Conservation (phyloP, 2,329 filamentous ascomycete species). For the Dichotomopilus funicola region DNA sequence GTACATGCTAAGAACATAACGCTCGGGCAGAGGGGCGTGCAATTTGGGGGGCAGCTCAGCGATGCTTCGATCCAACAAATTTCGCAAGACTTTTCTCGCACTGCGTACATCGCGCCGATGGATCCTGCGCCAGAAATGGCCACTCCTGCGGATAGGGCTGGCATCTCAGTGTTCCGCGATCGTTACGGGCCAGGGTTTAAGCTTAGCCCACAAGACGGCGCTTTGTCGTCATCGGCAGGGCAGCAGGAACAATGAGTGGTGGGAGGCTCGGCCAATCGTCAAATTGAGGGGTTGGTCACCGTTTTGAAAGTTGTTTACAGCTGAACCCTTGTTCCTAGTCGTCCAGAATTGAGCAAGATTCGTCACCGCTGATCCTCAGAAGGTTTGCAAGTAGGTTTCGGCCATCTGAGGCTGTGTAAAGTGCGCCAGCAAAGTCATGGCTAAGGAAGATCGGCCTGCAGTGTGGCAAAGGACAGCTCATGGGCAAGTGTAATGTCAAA, state of each 20-base stretch:
- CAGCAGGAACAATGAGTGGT: conserved; percentile 1
- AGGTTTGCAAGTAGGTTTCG: background rate
- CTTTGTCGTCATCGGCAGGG: background rate
- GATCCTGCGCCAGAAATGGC: conserved; percentile 1
- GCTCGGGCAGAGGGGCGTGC: conserved; percentile 2
- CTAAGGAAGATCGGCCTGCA: background rate
- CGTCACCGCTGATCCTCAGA: background rate
- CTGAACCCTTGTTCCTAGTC: background rate
- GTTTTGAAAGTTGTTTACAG: background rate
- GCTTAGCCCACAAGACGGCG: conserved; percentile 1
- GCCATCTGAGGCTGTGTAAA: background rate
- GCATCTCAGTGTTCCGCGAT: background rate
- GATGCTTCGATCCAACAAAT: conserved; percentile 10
- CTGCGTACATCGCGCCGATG: background rate
- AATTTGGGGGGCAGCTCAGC: conserved; percentile 10
- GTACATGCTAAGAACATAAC: conserved; percentile 8
- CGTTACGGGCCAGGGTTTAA: conserved; percentile 4
- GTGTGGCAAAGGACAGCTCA: background rate
- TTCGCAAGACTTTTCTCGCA: conserved; percentile 8
- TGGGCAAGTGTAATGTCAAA: background rate
- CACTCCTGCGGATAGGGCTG: background rate
- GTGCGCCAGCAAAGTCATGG: background rate
- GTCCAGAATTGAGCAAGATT: background rate
- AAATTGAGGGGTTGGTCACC: background rate
- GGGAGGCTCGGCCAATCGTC: background rate